Base-by-base conservation (phyloP, 2,329 filamentous ascomycete genomes). In the Byssothecium circinans region DNA sequence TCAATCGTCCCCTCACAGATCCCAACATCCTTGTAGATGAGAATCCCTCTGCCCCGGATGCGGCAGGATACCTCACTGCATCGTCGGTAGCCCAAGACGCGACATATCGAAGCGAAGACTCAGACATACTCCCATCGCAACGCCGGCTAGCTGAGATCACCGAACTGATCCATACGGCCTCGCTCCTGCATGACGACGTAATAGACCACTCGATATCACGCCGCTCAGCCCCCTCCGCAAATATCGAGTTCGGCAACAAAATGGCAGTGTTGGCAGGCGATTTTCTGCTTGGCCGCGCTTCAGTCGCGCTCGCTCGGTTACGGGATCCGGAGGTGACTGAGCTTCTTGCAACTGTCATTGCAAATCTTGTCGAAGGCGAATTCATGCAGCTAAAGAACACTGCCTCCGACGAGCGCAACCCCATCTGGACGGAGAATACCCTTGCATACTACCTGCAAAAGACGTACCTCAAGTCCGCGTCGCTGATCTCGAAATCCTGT, bases 321-420 rank as follows among this genome's bases (percentile, higher is more conserved):
- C 84, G 92, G 25, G 90, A 99, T 66, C 88, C 91, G 35, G 94
- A 99, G 73, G 94, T 99, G 2, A 90, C 91, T 8, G 94, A 99
- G 75, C 81, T 99, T 7, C 78, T 99, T 23, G 91, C 94, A 3
- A 97, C 92, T 1, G 94, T 97, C 34, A 97, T 99, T 60, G 92
- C 94, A 36, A 99, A 99, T 70, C 78, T 99, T 20, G 91, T 99
- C 17, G 94, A 99, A 75, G 94, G 94, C 66, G 94, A 99, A 74
- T 97, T 99, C 77, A 99, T 99, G 94, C 94, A 99, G 77, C 78
- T 99, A 61, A 95, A 96, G 76, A 99, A 99, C 73, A 97, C 94
- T 1, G 89, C 88, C 37, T 80, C 83, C 56, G 92, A 96, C 68
- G 92, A 97, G 77, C 80, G 82, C 56, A 86, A 88, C 58, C 92